These are phyloP conservation scores for Vigna hirtella DNA, from an alignment of 306 rosid genomes.

Conservation along the genomic window DNA sequence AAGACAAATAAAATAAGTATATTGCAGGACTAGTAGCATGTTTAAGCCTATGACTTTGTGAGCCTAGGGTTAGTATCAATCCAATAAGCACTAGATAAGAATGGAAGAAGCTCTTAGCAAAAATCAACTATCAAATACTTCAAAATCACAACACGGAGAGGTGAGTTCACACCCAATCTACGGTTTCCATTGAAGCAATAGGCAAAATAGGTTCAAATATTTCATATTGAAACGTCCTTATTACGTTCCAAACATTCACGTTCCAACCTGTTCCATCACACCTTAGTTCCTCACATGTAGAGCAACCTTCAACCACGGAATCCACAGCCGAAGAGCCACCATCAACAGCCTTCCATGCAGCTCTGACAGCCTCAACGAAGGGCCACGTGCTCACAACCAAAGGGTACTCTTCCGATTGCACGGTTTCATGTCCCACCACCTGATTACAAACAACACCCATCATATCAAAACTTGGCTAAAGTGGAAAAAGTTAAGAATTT, in stretches of 20 bases:
- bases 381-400: slow-evolving; percentile 97
- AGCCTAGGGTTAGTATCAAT: too few species aligned
- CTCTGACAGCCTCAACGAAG: slow-evolving; percentile 86
- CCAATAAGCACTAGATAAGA: too few species aligned
- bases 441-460: slow-evolving; percentile 33
- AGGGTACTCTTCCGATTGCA: slow-evolving; percentile 57
- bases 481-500: background rate
- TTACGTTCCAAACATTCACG: slow-evolving; percentile 28
- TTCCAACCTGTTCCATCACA: slow-evolving; percentile 93
- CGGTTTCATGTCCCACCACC: slow-evolving; percentile 60
- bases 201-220: too few species aligned
- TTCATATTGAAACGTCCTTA: too few species aligned
- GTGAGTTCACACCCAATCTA: too few species aligned
- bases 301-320: slow-evolving; percentile 91
- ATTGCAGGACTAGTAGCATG: too few species aligned
- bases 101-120: too few species aligned
- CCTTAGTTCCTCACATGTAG: slow-evolving; percentile 85
- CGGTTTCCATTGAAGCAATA: too few species aligned
- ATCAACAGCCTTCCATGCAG: slow-evolving; percentile 82
- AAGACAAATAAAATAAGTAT: too few species aligned
- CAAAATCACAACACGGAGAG: too few species aligned
- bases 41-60: too few species aligned
- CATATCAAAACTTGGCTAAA: slow-evolving; percentile 2
- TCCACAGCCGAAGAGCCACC: slow-evolving; percentile 79
- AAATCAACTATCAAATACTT: too few species aligned